Percentiles rank a stretch among this genome's conserved stretches.
phyloP scores from a whole-genome alignment of 2,329 filamentous ascomycete genomes.

The Annulohypoxylon truncatum region DNA sequence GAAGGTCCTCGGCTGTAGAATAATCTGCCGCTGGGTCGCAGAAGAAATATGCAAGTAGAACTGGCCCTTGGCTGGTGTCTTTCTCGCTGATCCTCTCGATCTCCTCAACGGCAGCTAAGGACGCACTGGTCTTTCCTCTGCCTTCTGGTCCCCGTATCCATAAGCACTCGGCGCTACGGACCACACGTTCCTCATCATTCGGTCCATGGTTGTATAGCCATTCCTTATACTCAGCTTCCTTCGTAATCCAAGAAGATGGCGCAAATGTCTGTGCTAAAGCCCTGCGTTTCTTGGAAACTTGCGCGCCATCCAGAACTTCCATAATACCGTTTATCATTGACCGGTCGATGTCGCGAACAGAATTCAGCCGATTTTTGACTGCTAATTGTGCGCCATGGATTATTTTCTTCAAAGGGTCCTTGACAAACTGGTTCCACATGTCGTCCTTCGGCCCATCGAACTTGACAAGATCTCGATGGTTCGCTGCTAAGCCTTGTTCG shows the following conservation, averaged over 20 bases:
- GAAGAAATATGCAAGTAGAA: slow-evolving; percentile 56
- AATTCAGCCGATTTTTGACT: slow-evolving; percentile 54
- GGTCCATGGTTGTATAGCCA: slow-evolving; percentile 49
- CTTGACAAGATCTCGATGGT: slow-evolving; percentile 57
- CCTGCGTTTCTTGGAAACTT: slow-evolving; percentile 52
- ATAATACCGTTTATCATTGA: slow-evolving; percentile 50
- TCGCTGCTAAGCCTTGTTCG: slow-evolving; percentile 51
- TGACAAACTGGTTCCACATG: slow-evolving; percentile 52
- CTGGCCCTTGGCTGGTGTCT: slow-evolving; percentile 43
- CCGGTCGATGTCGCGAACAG: slow-evolving; percentile 53
- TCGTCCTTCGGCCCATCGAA: slow-evolving; percentile 56
- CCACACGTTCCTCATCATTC: slow-evolving; percentile 3
- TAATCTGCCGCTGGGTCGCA: slow-evolving; percentile 55
- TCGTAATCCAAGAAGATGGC: slow-evolving; percentile 54
- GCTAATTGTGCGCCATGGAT: slow-evolving; percentile 52
- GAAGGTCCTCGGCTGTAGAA: slow-evolving; percentile 54
- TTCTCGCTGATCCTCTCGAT: slow-evolving; percentile 48
- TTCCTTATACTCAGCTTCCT: slow-evolving; percentile 51
- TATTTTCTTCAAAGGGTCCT: slow-evolving; percentile 52
- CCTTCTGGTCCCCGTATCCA: slow-evolving; percentile 57
- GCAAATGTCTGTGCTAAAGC: slow-evolving; percentile 47
- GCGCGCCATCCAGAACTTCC: slow-evolving; percentile 51
- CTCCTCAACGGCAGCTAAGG: slow-evolving; percentile 53
- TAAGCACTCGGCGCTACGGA: slow-evolving; percentile 49
- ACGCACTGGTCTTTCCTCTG: slow-evolving; percentile 56